Conservation (phyloP, 345 rosid genomes). For the Euphorbia tirucalli region DNA sequence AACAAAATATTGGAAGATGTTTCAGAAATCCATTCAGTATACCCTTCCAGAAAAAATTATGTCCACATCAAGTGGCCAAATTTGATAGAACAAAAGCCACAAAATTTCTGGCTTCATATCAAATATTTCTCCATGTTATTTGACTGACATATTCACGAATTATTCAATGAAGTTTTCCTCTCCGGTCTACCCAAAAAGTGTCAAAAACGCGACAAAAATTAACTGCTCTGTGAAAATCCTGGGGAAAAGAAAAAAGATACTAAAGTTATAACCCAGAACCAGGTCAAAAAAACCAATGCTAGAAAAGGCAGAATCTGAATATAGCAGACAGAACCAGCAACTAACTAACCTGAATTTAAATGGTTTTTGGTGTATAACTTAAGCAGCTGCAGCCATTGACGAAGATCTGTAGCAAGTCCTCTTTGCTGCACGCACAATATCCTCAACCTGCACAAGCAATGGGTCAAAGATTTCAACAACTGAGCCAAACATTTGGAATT, state of each 20-base stretch:
- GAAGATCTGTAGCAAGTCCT: conserved; percentile 60
- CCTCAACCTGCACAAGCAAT: conserved; percentile 44
- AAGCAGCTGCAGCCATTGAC: conserved; percentile 24
- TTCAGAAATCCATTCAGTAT: not conserved
- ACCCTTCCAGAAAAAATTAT: not conserved
- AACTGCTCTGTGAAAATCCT: conserved; percentile 17
- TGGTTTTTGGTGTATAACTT: not conserved
- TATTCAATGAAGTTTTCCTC: conserved; percentile 28
- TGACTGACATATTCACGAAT: conserved; percentile 1
- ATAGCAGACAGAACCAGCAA: not conserved
- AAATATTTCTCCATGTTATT: conserved; percentile 33
- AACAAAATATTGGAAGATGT: not conserved
- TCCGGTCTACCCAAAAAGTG: conserved; percentile 13
- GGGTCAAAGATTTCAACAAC: not conserved
- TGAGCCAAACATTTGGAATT: not conserved
- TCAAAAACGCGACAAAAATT: conserved; percentile 17
- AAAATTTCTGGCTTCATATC: conserved; percentile 9
- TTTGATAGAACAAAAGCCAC: conserved; percentile 13
- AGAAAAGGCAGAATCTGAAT: not conserved
- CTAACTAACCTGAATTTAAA: conserved; percentile 8
- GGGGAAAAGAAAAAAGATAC: not conserved
- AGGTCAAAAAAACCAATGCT: not conserved
- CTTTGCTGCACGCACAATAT: conserved; percentile 62
- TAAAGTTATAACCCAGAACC: no score
- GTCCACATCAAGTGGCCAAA: conserved; percentile 14